These are phyloP conservation scores for Lactarius tabidus DNA, from an alignment of 768 basidiomycete species.

Conservation along the genomic window DNA sequence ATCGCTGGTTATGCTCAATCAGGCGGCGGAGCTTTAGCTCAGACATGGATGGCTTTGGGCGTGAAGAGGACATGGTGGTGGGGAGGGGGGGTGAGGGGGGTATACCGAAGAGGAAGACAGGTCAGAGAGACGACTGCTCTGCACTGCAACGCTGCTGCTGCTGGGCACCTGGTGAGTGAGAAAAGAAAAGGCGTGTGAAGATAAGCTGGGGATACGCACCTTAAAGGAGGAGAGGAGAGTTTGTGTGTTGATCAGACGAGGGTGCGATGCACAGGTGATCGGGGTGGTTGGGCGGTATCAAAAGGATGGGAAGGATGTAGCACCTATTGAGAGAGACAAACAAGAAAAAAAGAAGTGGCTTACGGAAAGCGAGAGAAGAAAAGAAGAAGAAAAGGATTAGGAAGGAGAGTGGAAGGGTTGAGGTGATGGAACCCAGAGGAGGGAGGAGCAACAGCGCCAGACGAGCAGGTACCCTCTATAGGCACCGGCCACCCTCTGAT, in stretches of 20 bases:
- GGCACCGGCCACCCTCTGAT: neutral
- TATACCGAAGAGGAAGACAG: neutral
- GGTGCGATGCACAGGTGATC: conserved; percentile 6
- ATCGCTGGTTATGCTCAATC: conserved; percentile 68
- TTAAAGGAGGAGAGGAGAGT: neutral
- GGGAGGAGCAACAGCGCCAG: neutral
- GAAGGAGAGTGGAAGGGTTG: conserved; percentile 2
- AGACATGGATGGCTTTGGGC: conserved; percentile 70
- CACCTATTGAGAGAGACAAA: neutral
- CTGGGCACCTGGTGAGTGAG: neutral
- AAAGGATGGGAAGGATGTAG: conserved; percentile 3
- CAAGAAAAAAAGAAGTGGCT: neutral
- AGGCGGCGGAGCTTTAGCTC: conserved; percentile 79
- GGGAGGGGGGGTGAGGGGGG: neutral
- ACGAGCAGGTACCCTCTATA: neutral
- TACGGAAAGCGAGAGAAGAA: neutral
- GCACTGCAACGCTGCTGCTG: neutral
- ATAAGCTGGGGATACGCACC: neutral
- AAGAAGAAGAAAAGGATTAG: neutral
- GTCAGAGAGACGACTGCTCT: neutral
- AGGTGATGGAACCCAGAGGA: neutral
- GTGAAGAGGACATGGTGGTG: conserved; percentile 50
- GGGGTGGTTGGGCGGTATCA: conserved; percentile 2
- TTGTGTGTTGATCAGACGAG: conserved; percentile 10
- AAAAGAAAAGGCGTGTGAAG: conserved; percentile 1